Conservation (phyloP, 2,329 filamentous ascomycete species). For the Trichoderma gracile region DNA sequence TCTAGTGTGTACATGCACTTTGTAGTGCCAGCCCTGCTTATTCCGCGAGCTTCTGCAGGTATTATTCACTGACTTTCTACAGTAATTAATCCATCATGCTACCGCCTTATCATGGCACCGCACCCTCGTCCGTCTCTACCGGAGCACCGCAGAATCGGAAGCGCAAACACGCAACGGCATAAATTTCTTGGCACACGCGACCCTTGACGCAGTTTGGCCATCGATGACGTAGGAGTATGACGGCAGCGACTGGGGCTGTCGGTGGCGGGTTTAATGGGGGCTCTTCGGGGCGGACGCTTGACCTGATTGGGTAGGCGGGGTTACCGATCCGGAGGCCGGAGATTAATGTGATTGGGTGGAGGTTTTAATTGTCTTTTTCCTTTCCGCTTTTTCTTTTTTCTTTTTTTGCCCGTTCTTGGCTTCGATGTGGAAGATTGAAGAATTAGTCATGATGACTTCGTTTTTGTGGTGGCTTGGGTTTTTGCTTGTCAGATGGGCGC, state of each 20-base stretch:
- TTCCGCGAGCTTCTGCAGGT: background rate
- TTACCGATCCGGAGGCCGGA: constrained; percentile 18
- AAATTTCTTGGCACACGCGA: constrained; percentile 11
- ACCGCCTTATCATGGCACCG: background rate
- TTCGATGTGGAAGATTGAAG: background rate
- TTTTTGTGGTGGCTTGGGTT: too few relatives aligned
- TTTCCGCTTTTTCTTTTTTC: background rate
- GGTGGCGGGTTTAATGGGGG: background rate
- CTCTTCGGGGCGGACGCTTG: background rate
- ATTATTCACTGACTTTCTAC: background rate
- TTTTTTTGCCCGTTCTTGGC: background rate
- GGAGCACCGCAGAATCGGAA: background rate
- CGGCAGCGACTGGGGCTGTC: constrained; percentile 1
- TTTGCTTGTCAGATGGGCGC: too few relatives aligned
- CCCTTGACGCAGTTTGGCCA: background rate
- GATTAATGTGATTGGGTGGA: background rate
- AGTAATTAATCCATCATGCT: background rate
- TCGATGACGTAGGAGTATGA: constrained; percentile 24
- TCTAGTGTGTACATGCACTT: too few relatives aligned
- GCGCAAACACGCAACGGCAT: background rate
- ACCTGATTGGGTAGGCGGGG: constrained; percentile 6
- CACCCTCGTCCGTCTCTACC: too few relatives aligned
- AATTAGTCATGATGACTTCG: too few relatives aligned
- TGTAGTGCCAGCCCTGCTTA: too few relatives aligned
- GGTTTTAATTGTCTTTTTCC: too few relatives aligned